Evolutionary conservation across 2,329 filamentous ascomycete species (phyloP), one percentile per base, ranked within the genome.

Genomic region (Paraphoma sp.): DNA sequence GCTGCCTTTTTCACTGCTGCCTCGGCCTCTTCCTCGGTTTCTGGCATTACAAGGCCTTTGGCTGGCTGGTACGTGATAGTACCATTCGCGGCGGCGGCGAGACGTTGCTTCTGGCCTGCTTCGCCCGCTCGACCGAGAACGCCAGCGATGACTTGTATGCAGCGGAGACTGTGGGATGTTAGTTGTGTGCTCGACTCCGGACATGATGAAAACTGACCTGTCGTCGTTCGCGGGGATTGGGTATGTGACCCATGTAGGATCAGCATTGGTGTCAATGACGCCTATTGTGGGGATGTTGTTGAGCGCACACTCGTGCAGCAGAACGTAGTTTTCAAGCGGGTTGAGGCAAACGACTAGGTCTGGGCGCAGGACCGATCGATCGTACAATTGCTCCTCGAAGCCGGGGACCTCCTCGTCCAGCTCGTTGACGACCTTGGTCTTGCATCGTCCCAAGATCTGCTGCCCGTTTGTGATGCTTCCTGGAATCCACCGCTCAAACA

Each of bases 171-270:
- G 57, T 76, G 51, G 5, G 30, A 16, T 23, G 12, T 51, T 69
- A 45, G 68, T 56, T 30, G 53, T 17, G 43, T 23, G 11, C 2
- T 6, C 8, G 29, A 31, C n/a, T 11, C 1, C 5, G 29, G 18
- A 6, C 12, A 9, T 28, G 38, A 18, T 17, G 7, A 36, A 6
- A 45, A 75, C 83, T 72, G 76, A 92, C 89, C 89, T 93, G 83
- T 99, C 95, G 73, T 99, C 95, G 76, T 99, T 99, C 48, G 92
- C 92, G 1, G 95, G 95, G 66, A 99, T 97, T 12, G 91, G 91
- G 74, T 99, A 99, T 4, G 95, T 98, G 48, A 98, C 93, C 87
- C 91, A 94, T 0, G 92, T 92, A 0, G 95, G 92, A 77, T 98
- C 91, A 2, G 88, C 89, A 76, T 99, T 91, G 1, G 95, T 98